Conservation (phyloP, 148 eudicot genomes). For the Bassia scoparia region DNA sequence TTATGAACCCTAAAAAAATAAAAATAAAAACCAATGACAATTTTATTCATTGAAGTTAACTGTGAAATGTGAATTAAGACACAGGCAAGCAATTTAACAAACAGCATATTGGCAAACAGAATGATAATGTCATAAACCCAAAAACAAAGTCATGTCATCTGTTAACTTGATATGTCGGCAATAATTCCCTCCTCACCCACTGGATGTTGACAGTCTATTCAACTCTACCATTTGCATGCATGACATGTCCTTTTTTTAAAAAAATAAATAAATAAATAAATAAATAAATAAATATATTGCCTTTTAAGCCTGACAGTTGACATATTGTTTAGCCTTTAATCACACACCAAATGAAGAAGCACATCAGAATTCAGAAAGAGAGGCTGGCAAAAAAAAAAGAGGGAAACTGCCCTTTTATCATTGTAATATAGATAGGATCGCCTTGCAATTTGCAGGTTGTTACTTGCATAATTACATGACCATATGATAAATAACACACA, state of each 20-base stretch:
- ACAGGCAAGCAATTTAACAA: too few relatives aligned
- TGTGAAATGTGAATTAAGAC: too few relatives aligned
- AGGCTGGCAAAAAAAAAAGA: background rate
- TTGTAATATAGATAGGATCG: background rate
- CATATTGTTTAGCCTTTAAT: background rate
- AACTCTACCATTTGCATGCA: background rate
- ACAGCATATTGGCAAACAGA: too few relatives aligned
- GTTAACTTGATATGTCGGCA: background rate
- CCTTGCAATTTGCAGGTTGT: background rate
- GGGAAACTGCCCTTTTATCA: background rate
- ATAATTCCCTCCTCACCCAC: slow-evolving; percentile 3
- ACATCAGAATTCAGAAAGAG: background rate
- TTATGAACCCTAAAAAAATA: too few relatives aligned
- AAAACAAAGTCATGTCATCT: background rate
- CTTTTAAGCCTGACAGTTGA: background rate
- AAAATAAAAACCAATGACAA: too few relatives aligned
- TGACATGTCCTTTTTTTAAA: background rate
- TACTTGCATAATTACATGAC: background rate
- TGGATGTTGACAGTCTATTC: background rate
- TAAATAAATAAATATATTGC: too few relatives aligned
- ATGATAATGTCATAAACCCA: background rate
- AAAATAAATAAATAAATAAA: too few relatives aligned
- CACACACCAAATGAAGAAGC: background rate
- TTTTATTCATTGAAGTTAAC: too few relatives aligned
- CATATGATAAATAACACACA: background rate